phyloP scores from a whole-genome alignment of 164 flowering plant genomes.

The Pachysandra terminalis region DNA sequence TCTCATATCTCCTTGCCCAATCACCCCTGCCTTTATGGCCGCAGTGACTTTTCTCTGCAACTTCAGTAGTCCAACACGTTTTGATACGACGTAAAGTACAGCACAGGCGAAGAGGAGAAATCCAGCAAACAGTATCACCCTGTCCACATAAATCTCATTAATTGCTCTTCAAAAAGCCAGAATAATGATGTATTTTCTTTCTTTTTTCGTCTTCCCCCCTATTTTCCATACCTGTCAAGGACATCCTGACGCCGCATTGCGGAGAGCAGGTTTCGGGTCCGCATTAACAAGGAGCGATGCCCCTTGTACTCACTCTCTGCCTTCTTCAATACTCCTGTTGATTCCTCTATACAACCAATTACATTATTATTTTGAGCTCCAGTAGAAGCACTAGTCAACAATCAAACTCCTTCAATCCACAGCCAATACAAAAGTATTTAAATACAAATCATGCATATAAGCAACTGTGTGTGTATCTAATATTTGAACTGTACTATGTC shows the following conservation, averaged over 20 bases:
- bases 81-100: constrained; percentile 85
- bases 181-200: not conserved
- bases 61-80: constrained; percentile 72
- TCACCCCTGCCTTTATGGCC: constrained; percentile 63
- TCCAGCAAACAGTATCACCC: constrained; percentile 61
- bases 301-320: constrained; percentile 96
- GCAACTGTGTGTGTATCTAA: not conserved
- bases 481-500: not conserved
- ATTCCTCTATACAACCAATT: constrained; percentile 51
- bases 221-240: constrained; percentile 58
- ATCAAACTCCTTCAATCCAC: not conserved
- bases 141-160: constrained; percentile 23
- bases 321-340: constrained; percentile 69
- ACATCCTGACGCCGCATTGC: constrained; percentile 91
- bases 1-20: constrained; percentile 27
- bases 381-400: not conserved
- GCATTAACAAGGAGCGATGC: constrained; percentile 73
- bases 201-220: not conserved
- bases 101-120: constrained; percentile 65
- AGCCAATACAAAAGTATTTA: not conserved
- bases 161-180: constrained; percentile 1
- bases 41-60: constrained; percentile 65
- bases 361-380: not conserved
- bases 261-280: constrained; percentile 77
- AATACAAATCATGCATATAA: not conserved